phyloP scores from a whole-genome alignment of 805 yeast genomes.

The Metschnikowia proteae region DNA sequence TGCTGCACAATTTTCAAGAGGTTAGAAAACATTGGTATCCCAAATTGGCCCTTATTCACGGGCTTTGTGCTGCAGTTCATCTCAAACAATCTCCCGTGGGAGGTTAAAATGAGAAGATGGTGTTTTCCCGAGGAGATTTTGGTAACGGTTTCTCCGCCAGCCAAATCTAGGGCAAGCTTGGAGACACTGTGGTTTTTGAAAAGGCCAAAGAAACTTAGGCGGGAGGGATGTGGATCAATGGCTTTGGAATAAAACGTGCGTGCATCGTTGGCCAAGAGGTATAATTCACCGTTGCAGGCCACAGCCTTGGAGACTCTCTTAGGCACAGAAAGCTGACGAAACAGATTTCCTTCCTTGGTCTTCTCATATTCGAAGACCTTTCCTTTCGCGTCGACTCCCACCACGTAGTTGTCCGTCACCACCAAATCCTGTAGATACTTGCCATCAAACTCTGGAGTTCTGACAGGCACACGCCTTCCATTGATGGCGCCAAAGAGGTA shows the following conservation, averaged over 20 bases:
- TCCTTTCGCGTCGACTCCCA: conserved; percentile 67
- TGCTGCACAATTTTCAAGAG: conserved; percentile 50
- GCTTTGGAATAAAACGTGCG: conserved; percentile 33
- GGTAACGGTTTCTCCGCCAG: conserved; percentile 35
- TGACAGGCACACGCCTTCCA: conserved; percentile 48
- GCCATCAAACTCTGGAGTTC: conserved; percentile 63
- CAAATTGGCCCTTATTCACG: conserved; percentile 72
- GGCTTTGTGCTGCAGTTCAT: conserved; percentile 45
- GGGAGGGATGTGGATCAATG: not conserved
- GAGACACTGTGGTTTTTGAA: conserved; percentile 7
- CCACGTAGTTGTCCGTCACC: conserved; percentile 44
- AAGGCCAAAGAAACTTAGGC: conserved; percentile 4
- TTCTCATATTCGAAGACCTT: conserved; percentile 71
- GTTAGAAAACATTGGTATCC: conserved; percentile 70
- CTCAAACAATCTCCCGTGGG: conserved; percentile 58
- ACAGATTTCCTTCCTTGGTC: conserved; percentile 22
- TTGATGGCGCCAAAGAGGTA: conserved; percentile 34
- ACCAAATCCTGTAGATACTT: conserved; percentile 54
- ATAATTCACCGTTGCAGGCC: conserved; percentile 51
- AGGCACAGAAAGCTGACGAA: conserved; percentile 23
- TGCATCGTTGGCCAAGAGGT: conserved; percentile 40
- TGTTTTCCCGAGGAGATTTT: conserved; percentile 58
- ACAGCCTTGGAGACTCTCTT: conserved; percentile 26
- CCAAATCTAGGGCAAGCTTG: conserved; percentile 4
- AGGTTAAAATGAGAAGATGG: conserved; percentile 65